Base-by-base conservation (phyloP, 805 yeast genomes). In the Kuraishia capsulata region DNA sequence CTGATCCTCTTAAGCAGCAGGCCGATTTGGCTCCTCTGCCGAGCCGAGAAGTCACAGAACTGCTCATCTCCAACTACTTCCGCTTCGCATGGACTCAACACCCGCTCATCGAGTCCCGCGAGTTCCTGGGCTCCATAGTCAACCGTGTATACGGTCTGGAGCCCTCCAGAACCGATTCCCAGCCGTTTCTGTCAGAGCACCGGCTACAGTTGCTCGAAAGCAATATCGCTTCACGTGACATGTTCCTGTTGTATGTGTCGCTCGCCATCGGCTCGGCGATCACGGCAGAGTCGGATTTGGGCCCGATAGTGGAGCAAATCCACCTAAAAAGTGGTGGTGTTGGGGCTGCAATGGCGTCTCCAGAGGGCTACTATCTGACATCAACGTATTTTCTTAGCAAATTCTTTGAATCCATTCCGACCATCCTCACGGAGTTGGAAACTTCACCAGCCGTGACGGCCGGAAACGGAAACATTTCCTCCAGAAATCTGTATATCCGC, bases 11-110 rank as follows among this genome's bases (percentile, higher is more conserved):
- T 5, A 5, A 34, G 20, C 31, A 36, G 4, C 44, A 40, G 21
- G 37, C 43, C 2, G 35, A 26, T 10, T n/a, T 20, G 13, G 42
- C 35, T 3, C 21, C 41, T 1, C 47, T 46, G 9, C 30, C 38
- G 3, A 29, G 39, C 14, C 38, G 40, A 21, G 38, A 31, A 9
- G 35, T 17, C 3, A 37, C 44, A 24, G 40, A 40, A 13, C 24
- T 28, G 14, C 38, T 43, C 8, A 39, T 47, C 23, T 17, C 35
- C 21, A 37, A 41, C 38, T 47, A 47, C 40, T 47, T 43, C 32
- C 33, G 36, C 26, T 41, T 33, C 35, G 49, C 51, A 2, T 47
- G 51, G 51, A 44, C 41, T 10, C 51, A 47, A 33, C 49, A 47
- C 31, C 51, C 51, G 8, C 42, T 47, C 16, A 26, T 45, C 3